Base-by-base conservation (phyloP, 2,329 filamentous ascomycete genomes). In the Nannizziopsis barbatae region DNA sequence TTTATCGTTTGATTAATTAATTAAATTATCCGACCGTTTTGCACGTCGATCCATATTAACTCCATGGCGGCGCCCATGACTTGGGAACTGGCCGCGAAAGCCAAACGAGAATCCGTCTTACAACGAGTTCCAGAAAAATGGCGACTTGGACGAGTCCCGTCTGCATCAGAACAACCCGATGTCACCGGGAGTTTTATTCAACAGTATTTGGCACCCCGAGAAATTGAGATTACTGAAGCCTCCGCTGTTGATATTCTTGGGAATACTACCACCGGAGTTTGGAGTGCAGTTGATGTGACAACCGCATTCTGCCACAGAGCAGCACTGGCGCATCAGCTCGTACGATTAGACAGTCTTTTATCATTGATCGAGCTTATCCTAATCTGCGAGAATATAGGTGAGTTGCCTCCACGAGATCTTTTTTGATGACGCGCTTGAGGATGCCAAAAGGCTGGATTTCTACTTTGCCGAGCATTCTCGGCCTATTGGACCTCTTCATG, bases 11-110 rank as follows among this genome's bases (percentile, higher is more conserved):
- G 33, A 3, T 11, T 5, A 36, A 36, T 36, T 5, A n/a, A n/a
- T n/a, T n/a, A n/a, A n/a, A n/a, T 36, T 12, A 36, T 11, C 33
- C 15, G 15, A 15, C 33, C 11, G 10, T 3, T 9, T 36, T n/a
- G 4, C 27, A 74, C 73, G 52, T 70, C 33, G 5, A 36, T 73
- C 53, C 68, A 71, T 51, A 71, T 73, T 50, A 67, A 71, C 42
- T 59, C 72, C 5, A 64, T 71, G 15, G 38, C 32, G 32, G 12
- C 27, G 17, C 9, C 30, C 27, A 3, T 12, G 12, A 5, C 45
- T 1, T 49, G 45, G 45, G 15, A 49, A 31, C 31, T 38, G 10
- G 43, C 15, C 11, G 50, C 50, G 15, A 38, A 39, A 12, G 12
- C 32, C 14, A 52, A 52, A 51, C 32, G 33, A 42, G 42, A 44